phyloP scores from a whole-genome alignment of 2,329 filamentous ascomycete species.

The Cytospora leucostoma region DNA sequence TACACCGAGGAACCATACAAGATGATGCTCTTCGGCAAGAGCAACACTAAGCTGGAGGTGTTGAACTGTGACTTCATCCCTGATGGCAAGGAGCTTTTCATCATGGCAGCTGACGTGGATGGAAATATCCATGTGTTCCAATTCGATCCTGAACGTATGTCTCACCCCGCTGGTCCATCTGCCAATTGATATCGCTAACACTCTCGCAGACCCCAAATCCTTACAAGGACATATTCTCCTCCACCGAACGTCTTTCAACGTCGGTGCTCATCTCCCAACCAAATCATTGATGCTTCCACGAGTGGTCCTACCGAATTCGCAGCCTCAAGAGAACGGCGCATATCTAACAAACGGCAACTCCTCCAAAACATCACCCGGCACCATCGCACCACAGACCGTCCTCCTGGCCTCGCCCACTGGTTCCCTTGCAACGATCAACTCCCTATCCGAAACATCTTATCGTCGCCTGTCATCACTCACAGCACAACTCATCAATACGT shows the following conservation, averaged over 20 bases:
- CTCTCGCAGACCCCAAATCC: constrained; percentile 77
- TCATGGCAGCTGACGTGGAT: constrained; percentile 81
- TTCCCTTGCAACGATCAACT: constrained; percentile 72
- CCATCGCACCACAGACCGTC: constrained; percentile 47
- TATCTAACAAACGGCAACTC: constrained; percentile 32
- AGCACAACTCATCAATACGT: constrained; percentile 73
- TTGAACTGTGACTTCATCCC: constrained; percentile 86
- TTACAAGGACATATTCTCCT: constrained; percentile 85
- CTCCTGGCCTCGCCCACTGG: constrained; percentile 77
- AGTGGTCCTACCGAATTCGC: constrained; percentile 42
- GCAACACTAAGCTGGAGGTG: constrained; percentile 74
- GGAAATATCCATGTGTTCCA: constrained; percentile 87
- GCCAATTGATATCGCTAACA: constrained; percentile 32
- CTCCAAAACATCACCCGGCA: constrained; percentile 40
- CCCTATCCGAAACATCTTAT: constrained; percentile 78
- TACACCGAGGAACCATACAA: constrained; percentile 97
- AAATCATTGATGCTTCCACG: constrained; percentile 73
- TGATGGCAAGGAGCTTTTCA: constrained; percentile 77
- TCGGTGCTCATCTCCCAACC: constrained; percentile 75
- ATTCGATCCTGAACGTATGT: constrained; percentile 90
- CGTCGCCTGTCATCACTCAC: constrained; percentile 80
- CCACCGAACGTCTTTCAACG: constrained; percentile 84
- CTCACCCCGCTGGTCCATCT: background rate
- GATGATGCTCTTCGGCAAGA: constrained; percentile 91
- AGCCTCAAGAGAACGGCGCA: constrained; percentile 40